Base-by-base conservation (phyloP, 192 early-diverging fungal genomes). In the Rhizophagus prolifer region DNA sequence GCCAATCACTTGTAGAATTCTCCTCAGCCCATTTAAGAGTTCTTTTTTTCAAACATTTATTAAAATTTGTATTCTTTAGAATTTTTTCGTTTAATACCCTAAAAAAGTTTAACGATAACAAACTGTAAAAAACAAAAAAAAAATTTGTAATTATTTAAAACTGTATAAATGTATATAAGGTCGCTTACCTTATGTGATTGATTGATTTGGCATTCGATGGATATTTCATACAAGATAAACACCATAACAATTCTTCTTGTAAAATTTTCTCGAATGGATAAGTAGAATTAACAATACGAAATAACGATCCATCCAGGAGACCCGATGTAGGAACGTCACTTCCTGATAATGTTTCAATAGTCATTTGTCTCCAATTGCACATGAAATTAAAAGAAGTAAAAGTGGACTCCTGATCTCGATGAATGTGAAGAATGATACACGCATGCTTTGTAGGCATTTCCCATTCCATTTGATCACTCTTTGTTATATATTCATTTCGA, bases 241-340 rank as follows among this genome's bases (percentile, higher is more conserved):
- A 76, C 74, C 74, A 76, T 46, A 68, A 68, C 14, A 76, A 25
- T 68, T 76, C 74, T 25, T 68, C 38, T 41, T 28, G 21, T 25
- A 76, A 68, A 25, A 76, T 76, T 25, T 76, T 28, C 46, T 76
- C 38, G 21, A 76, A 76, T 36, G 74, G 74, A 68, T 76, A 76
- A 23, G 47, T 28, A 31, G 31, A 36, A n/a, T 76, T 14, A 28
- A 76, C n/a, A 38, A 76, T 58, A 7, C 9, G 69, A 68, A 13
- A 70, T 14, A 76, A 36, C 6, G 31, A 12, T 3, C 46, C 34
- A 30, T 76, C 23, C 14, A 76, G 44, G 23, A 76, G 74, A 46
- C n/a, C 31, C n/a, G 36, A 72, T 50, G 72, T 7, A n/a, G 74
- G 74, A 21, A 41, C 14, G 7, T 62, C 41, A 31, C 72, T 71